Conservation (phyloP, 1,284 basidiomycete species). For the Volvariella volvacea region DNA sequence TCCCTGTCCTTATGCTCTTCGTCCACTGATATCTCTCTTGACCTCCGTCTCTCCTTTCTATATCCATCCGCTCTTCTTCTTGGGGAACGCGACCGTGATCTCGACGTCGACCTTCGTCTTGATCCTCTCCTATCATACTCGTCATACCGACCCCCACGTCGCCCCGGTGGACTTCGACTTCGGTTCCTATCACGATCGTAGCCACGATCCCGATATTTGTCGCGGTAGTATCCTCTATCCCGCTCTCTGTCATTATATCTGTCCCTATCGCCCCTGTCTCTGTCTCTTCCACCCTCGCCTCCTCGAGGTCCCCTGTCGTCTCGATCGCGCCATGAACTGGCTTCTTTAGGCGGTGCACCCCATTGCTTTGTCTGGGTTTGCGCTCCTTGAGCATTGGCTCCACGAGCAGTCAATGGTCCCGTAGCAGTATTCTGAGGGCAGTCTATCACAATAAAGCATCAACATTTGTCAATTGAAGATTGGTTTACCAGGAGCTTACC, state of each 20-base stretch:
- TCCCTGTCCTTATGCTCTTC: constrained; percentile 29
- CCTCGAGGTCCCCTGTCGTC: constrained; percentile 22
- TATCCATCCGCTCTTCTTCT: constrained; percentile 12
- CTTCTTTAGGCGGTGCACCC: constrained; percentile 11
- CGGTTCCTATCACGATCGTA: constrained; percentile 9
- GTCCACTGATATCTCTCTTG: constrained; percentile 35
- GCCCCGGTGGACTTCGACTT: constrained; percentile 4
- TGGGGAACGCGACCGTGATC: constrained; percentile 20
- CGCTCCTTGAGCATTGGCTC: constrained; percentile 42
- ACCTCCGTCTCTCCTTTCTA: constrained; percentile 30
- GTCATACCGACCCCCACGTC: constrained; percentile 16
- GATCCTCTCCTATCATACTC: constrained; percentile 14
- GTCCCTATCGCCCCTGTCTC: no score
- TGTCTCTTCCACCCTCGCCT: not conserved
- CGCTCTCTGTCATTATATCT: constrained; percentile 10
- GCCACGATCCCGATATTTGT: constrained; percentile 10
- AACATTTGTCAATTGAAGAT: constrained; percentile 1
- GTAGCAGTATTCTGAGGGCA: constrained; percentile 64
- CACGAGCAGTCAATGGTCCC: constrained; percentile 33
- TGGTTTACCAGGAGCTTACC: constrained; percentile 35
- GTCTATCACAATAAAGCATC: constrained; percentile 33
- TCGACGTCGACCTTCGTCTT: constrained; percentile 20
- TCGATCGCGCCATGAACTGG: constrained; percentile 37
- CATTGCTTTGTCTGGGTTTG: constrained; percentile 32
- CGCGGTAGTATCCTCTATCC: constrained; percentile 16